Conservation (phyloP, 352 stramenopile species). For the Globisporangium recalcitrans region DNA sequence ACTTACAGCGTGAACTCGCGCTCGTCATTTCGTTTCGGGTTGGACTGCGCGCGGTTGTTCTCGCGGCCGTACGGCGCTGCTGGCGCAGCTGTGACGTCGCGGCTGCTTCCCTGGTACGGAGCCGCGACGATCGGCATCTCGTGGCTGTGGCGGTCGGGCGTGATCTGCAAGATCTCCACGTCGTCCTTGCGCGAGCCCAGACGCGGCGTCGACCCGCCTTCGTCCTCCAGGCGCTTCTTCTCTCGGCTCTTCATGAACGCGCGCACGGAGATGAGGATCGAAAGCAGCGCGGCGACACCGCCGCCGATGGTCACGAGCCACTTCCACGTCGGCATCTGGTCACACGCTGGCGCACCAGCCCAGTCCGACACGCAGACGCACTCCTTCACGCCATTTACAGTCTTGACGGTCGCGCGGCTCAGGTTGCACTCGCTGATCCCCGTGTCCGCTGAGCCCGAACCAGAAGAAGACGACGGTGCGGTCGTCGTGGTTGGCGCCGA, state of each 20-base stretch:
- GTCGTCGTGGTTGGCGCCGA: conserved; percentile 5
- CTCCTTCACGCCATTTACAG: conserved; percentile 30
- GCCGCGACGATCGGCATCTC: conserved; percentile 7
- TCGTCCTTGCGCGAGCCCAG: conserved; percentile 20
- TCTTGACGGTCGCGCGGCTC: conserved; percentile 44
- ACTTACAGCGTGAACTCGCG: conserved; percentile 21
- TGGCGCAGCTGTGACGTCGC: background rate
- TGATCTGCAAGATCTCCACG: conserved; percentile 22
- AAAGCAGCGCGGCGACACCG: conserved; percentile 52
- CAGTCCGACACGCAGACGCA: conserved; percentile 67
- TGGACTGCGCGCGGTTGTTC: conserved; percentile 12
- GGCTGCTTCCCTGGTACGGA: conserved; percentile 9
- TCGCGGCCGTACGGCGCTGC: conserved; percentile 11
- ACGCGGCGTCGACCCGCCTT: conserved; percentile 7
- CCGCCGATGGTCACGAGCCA: conserved; percentile 55
- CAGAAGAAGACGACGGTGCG: conserved; percentile 9
- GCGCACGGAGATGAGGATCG: conserved; percentile 49
- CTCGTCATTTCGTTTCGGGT: conserved; percentile 13
- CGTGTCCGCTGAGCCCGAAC: conserved; percentile 17
- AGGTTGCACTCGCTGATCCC: conserved; percentile 39
- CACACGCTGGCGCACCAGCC: conserved; percentile 46
- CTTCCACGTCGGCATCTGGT: conserved; percentile 58
- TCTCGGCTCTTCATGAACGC: conserved; percentile 43
- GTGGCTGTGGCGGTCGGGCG: conserved; percentile 16
- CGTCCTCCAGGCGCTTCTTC: conserved; percentile 17